Evolutionary conservation across 495 filamentous ascomycete species (phyloP).

Genomic region (Daldinia vernicosa): DNA sequence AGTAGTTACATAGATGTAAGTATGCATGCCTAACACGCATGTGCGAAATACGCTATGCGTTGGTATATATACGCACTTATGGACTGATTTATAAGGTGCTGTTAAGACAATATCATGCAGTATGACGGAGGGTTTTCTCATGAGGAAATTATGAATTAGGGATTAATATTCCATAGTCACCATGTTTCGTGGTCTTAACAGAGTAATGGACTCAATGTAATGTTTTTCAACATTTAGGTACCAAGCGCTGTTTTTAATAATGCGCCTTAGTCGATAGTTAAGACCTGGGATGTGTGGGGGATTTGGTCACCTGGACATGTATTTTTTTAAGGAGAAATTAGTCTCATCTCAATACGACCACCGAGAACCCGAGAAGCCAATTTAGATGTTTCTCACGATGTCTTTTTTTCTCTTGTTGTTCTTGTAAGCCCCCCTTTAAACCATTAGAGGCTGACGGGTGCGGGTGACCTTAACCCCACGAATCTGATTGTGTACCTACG

Average conservation of each 20-base stretch:
- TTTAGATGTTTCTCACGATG: conserved; percentile 25
- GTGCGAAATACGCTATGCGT: background rate
- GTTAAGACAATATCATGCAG: background rate
- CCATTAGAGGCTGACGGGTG: background rate
- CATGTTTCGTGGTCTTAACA: background rate
- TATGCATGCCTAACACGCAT: background rate
- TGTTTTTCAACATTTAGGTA: too few relatives aligned
- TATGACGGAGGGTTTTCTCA: background rate
- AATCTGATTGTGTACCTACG: conserved; percentile 20
- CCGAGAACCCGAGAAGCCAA: conserved; percentile 32
- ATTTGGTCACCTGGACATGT: conserved; percentile 38
- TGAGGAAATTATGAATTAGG: background rate
- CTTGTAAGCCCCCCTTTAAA: background rate
- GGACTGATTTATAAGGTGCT: background rate
- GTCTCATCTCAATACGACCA: conserved; percentile 37
- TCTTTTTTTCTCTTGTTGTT: background rate
- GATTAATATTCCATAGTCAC: background rate
- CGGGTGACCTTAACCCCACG: conserved; percentile 28
- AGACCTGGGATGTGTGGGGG: conserved; percentile 37
- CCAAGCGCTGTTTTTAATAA: background rate
- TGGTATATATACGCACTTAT: background rate
- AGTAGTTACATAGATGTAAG: too few relatives aligned
- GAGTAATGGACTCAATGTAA: background rate
- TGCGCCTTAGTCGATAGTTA: conserved; percentile 12
- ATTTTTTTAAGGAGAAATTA: conserved; percentile 17